Base-by-base conservation (phyloP, 2,329 filamentous ascomycete species). In the Trichoderma citrinoviride region DNA sequence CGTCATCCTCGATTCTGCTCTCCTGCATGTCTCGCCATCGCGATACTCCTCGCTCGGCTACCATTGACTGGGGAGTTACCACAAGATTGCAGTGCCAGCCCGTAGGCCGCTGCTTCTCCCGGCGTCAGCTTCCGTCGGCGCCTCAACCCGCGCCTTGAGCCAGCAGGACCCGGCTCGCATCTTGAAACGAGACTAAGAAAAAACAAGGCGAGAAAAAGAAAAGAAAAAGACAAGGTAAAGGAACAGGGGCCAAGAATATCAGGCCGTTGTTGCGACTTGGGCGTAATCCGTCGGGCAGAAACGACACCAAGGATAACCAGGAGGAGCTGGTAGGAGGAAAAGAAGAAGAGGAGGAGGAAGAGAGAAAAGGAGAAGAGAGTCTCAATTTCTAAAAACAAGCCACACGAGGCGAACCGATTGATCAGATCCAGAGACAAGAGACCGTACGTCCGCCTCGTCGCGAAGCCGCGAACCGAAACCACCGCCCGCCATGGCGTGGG, bases 401-500 rank as follows among this genome's bases (percentile, higher is more conserved):
- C 8, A 8, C 29, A 29, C 37, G 17, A n/a, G 7, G 4, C 19
- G 19, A 29, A 19, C 17, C 27, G 44, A 21, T 49, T 14, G 46
- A 15, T 23, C 4, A 23, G 33, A 23, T 29, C 33, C 33, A 37
- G 33, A 37, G 33, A 37, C 33, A 14, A 14, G 33, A 37, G 10
- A 14, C 12, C 33, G 12, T 25, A 44, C 8, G 21, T 41, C 29
- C 14, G 10, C 25, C 44, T 25, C 49, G 46, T 57, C 41, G 49
- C 53, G 29, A 43, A 21, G 19, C 23, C 44, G 14, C 29, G 19
- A 23, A 23, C 17, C 27, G 25, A 12, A n/a, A 33, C 46, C 29
- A 15, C 44, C 55, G 60, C 61, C 33, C 71, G 69, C 52, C 37
- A 93, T 93, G 90, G 88, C 88, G 67, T 93, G 90, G 90, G 85